Base-by-base conservation (phyloP, 2,329 filamentous ascomycete species). In the Colletotrichum viniferum region DNA sequence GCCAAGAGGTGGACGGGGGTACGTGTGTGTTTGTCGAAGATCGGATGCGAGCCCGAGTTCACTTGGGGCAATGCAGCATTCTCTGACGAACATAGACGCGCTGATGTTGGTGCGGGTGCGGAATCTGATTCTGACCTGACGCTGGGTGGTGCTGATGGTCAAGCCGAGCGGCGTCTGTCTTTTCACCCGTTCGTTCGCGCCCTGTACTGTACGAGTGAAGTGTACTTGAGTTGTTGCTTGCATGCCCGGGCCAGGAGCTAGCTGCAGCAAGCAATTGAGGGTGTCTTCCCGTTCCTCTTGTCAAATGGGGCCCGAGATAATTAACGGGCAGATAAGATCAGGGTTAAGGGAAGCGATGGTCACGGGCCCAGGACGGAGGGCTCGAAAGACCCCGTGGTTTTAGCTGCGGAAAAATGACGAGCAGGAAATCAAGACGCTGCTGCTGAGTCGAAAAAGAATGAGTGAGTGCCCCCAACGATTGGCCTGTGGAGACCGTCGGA, bases 1-100 rank as follows among this genome's bases (percentile, higher is more conserved):
- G 62, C 69, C 62, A 61, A 68, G 69, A 62, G 70, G 64, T 43
- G 43, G 70, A 62, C 8, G 34, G 63, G 52, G 73, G 63, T 73
- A 52, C 48, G 73, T 64, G 64, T 64, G 64, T 69, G 60, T 73
- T 64, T 73, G 70, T 68, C 28, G 64, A 74, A 76, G 73, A 69
- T 69, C 63, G 73, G 58, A 69, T 73, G 73, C 34, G 73, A 64
- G 64, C 73, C 43, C 69, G 63, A 60, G 63, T 58, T 71, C 73
- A 69, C 48, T 52, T 64, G 70, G 61, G 66, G 73, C 73, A 69
- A 55, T 69, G 63, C 38, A 73, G 63, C 38, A 73, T 62, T 76
- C 70, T 76, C 48, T 69, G 64, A 73, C 58, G 69, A 66, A 62
- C 26, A 63, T 75, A 58, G 62, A 67, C 63, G 73, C 32, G 73